These are phyloP conservation scores for Botrytis paeoniae DNA, from an alignment of 2,329 filamentous ascomycete genomes.

Conservation along the genomic window DNA sequence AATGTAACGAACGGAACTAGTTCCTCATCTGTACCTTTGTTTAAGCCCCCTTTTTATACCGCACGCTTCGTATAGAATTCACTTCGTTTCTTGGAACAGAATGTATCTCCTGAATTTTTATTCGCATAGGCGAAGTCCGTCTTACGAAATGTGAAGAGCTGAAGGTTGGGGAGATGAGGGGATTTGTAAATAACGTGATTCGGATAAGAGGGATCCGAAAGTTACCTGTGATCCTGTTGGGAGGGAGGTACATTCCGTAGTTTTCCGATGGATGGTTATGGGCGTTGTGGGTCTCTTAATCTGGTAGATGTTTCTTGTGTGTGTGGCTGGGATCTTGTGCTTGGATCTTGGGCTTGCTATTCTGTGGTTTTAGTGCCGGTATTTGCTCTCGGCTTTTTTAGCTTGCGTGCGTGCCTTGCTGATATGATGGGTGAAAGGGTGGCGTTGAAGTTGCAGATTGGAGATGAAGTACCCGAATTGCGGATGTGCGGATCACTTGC, in stretches of 20 bases:
- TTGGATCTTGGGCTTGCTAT: neutral
- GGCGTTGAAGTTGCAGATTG: neutral
- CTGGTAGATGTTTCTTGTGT: neutral
- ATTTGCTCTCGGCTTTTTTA: neutral
- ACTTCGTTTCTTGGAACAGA: neutral
- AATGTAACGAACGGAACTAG: neutral
- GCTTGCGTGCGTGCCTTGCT: neutral
- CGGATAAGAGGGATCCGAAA: neutral
- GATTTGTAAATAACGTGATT: neutral
- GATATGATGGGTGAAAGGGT: neutral
- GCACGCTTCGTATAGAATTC: neutral
- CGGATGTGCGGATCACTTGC: neutral
- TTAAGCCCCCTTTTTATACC: neutral
- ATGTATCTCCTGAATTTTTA: neutral
- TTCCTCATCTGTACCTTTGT: neutral
- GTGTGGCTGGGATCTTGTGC: neutral
- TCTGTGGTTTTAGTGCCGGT: neutral
- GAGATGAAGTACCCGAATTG: neutral
- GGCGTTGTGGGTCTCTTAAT: neutral
- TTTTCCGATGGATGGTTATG: neutral
- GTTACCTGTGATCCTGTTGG: neutral
- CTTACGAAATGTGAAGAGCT: neutral
- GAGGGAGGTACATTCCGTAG: neutral
- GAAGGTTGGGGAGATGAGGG: neutral
- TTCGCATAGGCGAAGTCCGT: neutral